A percentile compares a stretch with the other conserved stretches of the same genome.
Evolutionary conservation across 306 rosid species (phyloP).

Genomic region (Acacia acuminata): DNA sequence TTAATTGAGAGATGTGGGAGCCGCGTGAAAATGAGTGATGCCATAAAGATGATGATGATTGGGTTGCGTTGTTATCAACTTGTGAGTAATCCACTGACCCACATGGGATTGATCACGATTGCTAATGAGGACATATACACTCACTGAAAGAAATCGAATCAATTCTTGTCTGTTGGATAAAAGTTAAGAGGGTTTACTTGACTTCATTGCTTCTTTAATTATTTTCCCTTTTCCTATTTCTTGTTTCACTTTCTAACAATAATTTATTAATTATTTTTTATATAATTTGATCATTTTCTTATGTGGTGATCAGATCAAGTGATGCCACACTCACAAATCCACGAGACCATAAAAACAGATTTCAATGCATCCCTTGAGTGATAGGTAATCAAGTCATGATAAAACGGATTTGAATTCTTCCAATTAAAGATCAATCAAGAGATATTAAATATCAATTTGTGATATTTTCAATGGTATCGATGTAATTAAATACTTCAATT

Average conservation of each 20-base stretch:
- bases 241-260: too few relatives aligned
- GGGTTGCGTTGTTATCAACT: background rate
- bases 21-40: background rate
- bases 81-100: background rate
- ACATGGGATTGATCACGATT: background rate
- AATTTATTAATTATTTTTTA: too few relatives aligned
- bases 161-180: background rate
- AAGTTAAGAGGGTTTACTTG: background rate
- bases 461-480: too few relatives aligned
- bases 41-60: background rate
- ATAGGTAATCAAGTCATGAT: too few relatives aligned
- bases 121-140: background rate
- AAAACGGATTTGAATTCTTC: too few relatives aligned
- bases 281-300: too few relatives aligned
- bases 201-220: background rate
- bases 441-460: too few relatives aligned
- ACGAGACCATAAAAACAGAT: background rate
- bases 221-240: background rate
- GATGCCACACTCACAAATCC: background rate
- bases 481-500: too few relatives aligned
- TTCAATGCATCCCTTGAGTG: too few relatives aligned
- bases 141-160: background rate
- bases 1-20: background rate
- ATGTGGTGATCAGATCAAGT: background rate
- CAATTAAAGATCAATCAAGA: too few relatives aligned